These are phyloP conservation scores for Leccinum huronense DNA, from an alignment of 1,284 basidiomycete species.

Conservation along the genomic window DNA sequence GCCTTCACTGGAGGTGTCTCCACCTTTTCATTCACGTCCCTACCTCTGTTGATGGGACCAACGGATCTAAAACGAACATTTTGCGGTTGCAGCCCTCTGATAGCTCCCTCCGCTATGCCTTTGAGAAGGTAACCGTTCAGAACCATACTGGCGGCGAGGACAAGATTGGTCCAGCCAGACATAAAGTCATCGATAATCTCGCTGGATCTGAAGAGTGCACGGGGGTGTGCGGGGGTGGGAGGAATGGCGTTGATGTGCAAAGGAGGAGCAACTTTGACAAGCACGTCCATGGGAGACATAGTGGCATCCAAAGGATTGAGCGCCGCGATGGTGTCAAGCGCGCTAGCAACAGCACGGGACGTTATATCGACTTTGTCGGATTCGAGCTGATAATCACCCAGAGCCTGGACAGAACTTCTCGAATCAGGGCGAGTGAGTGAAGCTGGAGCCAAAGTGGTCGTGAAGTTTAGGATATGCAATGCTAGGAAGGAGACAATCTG, in stretches of 20 bases:
- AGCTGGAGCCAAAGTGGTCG: slow-evolving; percentile 83
- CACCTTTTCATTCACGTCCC: slow-evolving; percentile 26
- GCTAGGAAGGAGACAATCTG: slow-evolving; percentile 85
- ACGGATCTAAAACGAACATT: slow-evolving; percentile 49
- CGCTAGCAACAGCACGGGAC: slow-evolving; percentile 54
- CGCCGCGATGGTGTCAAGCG: slow-evolving; percentile 59
- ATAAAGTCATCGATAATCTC: slow-evolving; percentile 80
- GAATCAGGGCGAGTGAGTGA: slow-evolving; percentile 26
- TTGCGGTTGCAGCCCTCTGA: slow-evolving; percentile 40
- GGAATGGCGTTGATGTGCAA: slow-evolving; percentile 56
- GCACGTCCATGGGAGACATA: slow-evolving; percentile 43
- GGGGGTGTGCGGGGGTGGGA: slow-evolving; percentile 28
- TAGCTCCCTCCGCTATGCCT: slow-evolving; percentile 56
- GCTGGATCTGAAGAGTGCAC: slow-evolving; percentile 28
- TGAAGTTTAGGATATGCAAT: slow-evolving; percentile 89
- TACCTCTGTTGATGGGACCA: slow-evolving; percentile 33
- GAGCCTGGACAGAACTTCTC: slow-evolving; percentile 20
- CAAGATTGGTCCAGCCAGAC: slow-evolving; percentile 85
- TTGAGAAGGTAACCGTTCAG: slow-evolving; percentile 95
- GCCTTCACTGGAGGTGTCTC: slow-evolving; percentile 15
- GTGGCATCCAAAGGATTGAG: slow-evolving; percentile 33
- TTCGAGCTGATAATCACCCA: slow-evolving; percentile 34
- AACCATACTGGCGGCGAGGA: slow-evolving; percentile 83
- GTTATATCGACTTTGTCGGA: slow-evolving; percentile 62
- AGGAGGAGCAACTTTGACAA: slow-evolving; percentile 73